Evolutionary conservation across 2,329 filamentous ascomycete species (phyloP), one percentile per base, ranked within the genome.

Genomic region (Colletotrichum tabaci): DNA sequence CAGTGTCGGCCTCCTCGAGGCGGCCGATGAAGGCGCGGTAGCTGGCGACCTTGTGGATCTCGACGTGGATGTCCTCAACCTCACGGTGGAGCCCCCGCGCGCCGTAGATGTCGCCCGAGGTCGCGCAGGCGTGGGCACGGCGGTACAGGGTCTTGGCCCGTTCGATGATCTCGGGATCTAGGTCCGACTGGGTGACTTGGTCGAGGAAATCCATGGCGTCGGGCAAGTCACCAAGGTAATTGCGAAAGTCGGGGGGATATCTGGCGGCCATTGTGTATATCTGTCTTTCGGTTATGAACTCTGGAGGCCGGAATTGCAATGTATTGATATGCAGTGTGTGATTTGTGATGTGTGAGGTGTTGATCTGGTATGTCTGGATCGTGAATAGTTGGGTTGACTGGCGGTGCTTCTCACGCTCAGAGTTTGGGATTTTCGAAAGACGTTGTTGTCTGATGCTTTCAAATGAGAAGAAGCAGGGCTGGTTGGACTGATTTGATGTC

Each of bases 21-120:
- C n/a, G 57, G 7, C 38, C 23, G 47, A 62, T 35, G n/a, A 67
- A 67, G 26, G 3, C 1, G 10, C 23, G 56, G 57, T 49, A 62
- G 18, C 6, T 46, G 15, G 30, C 9, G n/a, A 23, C 8, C 15
- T 15, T 40, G 46, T 61, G 58, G 30, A 50, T 12, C 1, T 61
- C 13, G 18, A n/a, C 23, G 35, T 26, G 47, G 16, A 46, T 30
- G 5, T 47, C 12, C 9, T n/a, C 9, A n/a, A 35, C 46, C 8
- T 61, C 58, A 18, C 15, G 15, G 26, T 9, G 47, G 7, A 61
- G 5, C 21, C 12, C n/a, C 8, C 40, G 4, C n/a, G 23, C 58
- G 38, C 40, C 30, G 9, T 61, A 13, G 13, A 50, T 38, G n/a
- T 61, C 8, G 44, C 49, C 16, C 1, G 30, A 46, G 6, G 26